These are phyloP conservation scores for Sarocladium kiliense DNA, from an alignment of 2,329 filamentous ascomycete species.

Conservation along the genomic window DNA sequence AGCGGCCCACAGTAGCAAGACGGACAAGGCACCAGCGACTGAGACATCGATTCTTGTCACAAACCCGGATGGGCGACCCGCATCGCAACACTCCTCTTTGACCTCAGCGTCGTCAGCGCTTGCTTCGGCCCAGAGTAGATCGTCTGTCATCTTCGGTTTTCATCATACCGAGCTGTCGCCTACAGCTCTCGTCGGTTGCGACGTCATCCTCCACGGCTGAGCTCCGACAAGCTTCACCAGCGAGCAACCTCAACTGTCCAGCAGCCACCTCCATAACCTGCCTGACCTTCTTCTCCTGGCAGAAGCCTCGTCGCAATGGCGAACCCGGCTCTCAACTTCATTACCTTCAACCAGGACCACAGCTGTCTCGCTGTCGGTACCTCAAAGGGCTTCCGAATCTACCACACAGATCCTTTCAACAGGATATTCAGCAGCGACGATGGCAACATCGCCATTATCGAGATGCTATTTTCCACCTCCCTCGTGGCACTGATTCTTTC, in stretches of 20 bases:
- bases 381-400: slow-evolving; percentile 90
- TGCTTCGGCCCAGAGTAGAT: background rate
- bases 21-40: background rate
- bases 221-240: background rate
- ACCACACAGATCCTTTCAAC: slow-evolving; percentile 92
- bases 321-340: slow-evolving; percentile 81
- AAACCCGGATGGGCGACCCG: slow-evolving; percentile 1
- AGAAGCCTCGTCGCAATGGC: slow-evolving; percentile 46
- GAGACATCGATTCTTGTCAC: background rate
- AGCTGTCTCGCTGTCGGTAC: slow-evolving; percentile 97
- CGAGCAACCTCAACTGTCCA: background rate
- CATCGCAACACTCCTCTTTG: slow-evolving; percentile 1
- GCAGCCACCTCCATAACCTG: background rate
- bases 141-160: background rate
- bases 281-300: background rate
- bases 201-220: background rate
- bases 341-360: slow-evolving; percentile 99
- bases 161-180: background rate
- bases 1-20: background rate
- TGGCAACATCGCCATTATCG: slow-evolving; percentile 90
- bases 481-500: slow-evolving; percentile 91
- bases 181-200: background rate
- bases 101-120: background rate
- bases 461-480: slow-evolving; percentile 98
- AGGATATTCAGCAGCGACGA: slow-evolving; percentile 94